Evolutionary conservation across 345 rosid genomes (phyloP).

Genomic region (Salix exigua): DNA sequence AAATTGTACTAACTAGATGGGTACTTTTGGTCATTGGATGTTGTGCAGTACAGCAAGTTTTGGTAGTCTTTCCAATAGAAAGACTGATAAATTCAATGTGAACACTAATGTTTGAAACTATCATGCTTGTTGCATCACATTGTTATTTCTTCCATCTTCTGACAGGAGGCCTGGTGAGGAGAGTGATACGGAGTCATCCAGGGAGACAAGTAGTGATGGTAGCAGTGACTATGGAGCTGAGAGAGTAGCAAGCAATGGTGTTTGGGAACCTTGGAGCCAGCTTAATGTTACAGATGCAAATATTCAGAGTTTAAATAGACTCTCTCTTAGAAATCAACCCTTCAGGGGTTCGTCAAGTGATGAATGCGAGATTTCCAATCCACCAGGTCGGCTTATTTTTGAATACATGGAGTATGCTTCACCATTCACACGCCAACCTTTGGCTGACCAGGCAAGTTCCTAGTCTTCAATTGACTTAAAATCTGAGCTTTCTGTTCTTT

Average conservation of each 20-base stretch:
- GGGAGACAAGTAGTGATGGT: conserved; percentile 70
- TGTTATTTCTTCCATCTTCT: conserved; percentile 8
- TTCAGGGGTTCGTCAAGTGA: conserved; percentile 56
- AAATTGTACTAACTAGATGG: neutral
- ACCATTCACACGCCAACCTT: conserved; percentile 80
- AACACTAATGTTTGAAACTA: neutral
- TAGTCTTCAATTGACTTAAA: neutral
- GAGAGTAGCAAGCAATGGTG: conserved; percentile 34
- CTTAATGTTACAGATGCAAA: conserved; percentile 29
- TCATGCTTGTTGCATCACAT: conserved; percentile 1
- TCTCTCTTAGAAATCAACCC: conserved; percentile 45
- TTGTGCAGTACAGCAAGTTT: neutral
- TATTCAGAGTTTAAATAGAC: conserved; percentile 40
- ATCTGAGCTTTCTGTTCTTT: neutral
- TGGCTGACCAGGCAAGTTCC: conserved; percentile 67
- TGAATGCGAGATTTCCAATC: conserved; percentile 52
- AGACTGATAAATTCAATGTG: neutral
- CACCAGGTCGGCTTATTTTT: conserved; percentile 51
- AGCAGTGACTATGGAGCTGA: conserved; percentile 46
- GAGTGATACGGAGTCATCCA: conserved; percentile 67
- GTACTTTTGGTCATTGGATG: neutral
- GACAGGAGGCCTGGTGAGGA: conserved; percentile 63
- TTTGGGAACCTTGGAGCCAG: conserved; percentile 30
- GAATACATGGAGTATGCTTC: conserved; percentile 74
- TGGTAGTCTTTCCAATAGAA: neutral